Base-by-base conservation (phyloP, 371 early-diverging fungal species). In the Mucor indicus region DNA sequence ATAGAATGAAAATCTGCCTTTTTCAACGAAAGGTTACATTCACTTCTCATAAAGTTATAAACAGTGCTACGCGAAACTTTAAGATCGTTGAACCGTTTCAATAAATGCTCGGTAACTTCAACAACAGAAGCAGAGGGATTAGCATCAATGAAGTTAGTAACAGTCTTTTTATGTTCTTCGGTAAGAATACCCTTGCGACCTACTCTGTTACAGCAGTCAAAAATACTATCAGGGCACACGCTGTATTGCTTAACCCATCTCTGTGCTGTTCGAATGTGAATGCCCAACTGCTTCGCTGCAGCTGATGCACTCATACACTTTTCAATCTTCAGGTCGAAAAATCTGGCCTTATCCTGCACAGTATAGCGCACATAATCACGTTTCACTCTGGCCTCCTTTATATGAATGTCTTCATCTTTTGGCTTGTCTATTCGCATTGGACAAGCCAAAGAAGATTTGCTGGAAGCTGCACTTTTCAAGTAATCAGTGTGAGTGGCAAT, bases 281-380 rank as follows among this genome's bases (percentile, higher is more conserved):
- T 27, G 29, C 29, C 29, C 29, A 27, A 27, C 29, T 27, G 11
- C 29, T 27, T 27, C 29, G 29, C 11, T 27, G 29, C 11, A 33
- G 35, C 46, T 44, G 44, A 42, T 51, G 44, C 43, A 36, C 29
- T 43, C 44, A 51, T 51, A 27, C 51, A 44, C 51, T 51, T 51
- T 41, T 51, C 51, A 51, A 51, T 44, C 51, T 51, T 51, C 38
- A 43, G 51, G 29, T 36, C 36, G 24, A 51, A 51, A 44, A 43
- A 43, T 21, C 37, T 29, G 29, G 19, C 35, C 21, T 51, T 51
- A 51, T 51, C 36, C 37, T 37, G 51, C 19, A 46, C 42, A 13
- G 47, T 40, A 46, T 53, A 53, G n/a, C 45, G 41, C 36, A 42
- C 36, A 39, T 47, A 53, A 6, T 46, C 48, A 3, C 54, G 42